A percentile compares a stretch with the other conserved stretches of the same genome.
These are phyloP conservation scores for Geotrichum macrosporum DNA, from an alignment of 1,139 yeast genomes.

Conservation along the genomic window DNA sequence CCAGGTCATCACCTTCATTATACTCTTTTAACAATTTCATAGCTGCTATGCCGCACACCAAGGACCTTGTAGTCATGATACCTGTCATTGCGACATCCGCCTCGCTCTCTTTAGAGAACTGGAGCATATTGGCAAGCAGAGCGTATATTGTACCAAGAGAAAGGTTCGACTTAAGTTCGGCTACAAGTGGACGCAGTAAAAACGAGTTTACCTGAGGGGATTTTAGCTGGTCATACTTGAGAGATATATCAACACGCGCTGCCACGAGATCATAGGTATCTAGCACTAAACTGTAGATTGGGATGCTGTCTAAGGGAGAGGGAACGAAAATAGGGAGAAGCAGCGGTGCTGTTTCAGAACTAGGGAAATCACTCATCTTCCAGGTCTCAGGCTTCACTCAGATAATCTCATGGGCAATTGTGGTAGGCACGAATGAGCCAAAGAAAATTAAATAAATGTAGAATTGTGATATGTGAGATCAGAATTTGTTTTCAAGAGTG, in stretches of 20 bases:
- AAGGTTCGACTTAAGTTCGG: conserved; percentile 29
- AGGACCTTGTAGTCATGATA: conserved; percentile 49
- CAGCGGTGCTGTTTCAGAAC: conserved; percentile 9
- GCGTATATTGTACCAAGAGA: conserved; percentile 38
- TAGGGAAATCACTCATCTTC: no score
- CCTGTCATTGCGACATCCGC: conserved; percentile 49
- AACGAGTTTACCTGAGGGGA: conserved; percentile 52
- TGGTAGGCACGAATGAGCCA: no score
- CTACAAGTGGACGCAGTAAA: conserved; percentile 49
- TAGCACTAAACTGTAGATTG: conserved; percentile 35
- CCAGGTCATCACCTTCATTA: conserved; percentile 38
- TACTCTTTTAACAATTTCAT: conserved; percentile 51
- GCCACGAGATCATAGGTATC: conserved; percentile 36
- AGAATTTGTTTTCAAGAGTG: no score
- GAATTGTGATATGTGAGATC: no score
- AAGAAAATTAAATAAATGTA: no score
- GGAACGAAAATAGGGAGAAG: conserved; percentile 31
- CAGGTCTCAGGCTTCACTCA: neutral
- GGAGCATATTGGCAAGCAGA: conserved; percentile 39
- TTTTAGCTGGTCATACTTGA: conserved; percentile 54
- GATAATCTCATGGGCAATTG: no score
- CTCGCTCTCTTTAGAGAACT: conserved; percentile 48
- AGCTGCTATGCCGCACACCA: conserved; percentile 54
- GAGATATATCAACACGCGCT: conserved; percentile 45
- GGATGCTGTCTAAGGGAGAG: conserved; percentile 35